A percentile compares a stretch with the other conserved stretches of the same genome.
Evolutionary conservation across 257 asterid genomes (phyloP).

Genomic region (Solanum pinnatisectum): DNA sequence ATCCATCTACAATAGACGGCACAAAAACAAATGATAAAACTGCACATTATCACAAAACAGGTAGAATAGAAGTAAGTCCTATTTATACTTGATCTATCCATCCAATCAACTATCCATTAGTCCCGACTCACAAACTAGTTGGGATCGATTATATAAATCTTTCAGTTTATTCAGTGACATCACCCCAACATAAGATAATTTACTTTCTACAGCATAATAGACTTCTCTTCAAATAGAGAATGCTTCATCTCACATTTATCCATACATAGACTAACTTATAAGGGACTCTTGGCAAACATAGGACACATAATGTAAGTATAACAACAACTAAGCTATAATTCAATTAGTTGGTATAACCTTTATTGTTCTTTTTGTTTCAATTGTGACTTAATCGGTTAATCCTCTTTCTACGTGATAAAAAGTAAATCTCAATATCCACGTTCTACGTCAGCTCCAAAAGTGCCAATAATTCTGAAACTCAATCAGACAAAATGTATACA

Average conservation of each 20-base stretch:
- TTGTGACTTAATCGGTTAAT: not conserved
- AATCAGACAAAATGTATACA: not conserved
- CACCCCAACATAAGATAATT: not conserved
- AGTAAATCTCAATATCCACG: not conserved
- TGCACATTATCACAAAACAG: not conserved
- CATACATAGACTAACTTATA: not conserved
- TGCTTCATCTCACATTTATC: not conserved
- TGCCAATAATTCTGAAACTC: not conserved
- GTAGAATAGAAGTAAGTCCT: not conserved
- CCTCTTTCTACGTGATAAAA: not conserved
- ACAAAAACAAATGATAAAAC: not conserved
- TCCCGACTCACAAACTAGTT: not conserved
- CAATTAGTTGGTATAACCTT: not conserved
- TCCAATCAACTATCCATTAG: not conserved
- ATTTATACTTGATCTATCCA: not conserved
- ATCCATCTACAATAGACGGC: slow-evolving; percentile 35
- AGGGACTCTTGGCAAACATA: not conserved
- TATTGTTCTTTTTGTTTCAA: not conserved
- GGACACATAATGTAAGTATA: not conserved
- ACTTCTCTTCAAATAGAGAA: not conserved
- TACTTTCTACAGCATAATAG: not conserved
- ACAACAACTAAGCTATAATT: not conserved
- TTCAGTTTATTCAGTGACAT: not conserved
- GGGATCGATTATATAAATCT: not conserved
- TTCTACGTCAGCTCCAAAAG: not conserved